Evolutionary conservation across 2,329 filamentous ascomycete genomes (phyloP).

Genomic region (Stachybotrys chlorohalonatus): DNA sequence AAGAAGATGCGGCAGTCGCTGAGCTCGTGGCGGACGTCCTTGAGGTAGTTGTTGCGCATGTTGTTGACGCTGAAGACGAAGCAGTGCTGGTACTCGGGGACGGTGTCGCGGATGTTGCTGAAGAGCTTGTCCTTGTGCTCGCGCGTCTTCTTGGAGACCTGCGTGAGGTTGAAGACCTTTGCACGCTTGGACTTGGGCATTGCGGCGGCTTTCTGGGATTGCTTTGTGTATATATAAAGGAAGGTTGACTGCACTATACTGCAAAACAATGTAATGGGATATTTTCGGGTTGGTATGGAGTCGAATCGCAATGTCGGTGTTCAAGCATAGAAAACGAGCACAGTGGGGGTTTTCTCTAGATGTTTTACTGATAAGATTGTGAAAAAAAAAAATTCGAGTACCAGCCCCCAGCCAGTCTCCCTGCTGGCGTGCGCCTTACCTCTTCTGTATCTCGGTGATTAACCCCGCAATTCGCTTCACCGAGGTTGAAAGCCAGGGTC

Average conservation of each 20-base stretch:
- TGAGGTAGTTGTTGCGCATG: conserved; percentile 96
- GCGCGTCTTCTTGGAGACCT: conserved; percentile 85
- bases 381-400: conserved; percentile 3
- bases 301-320: background rate
- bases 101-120: conserved; percentile 74
- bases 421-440: background rate
- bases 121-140: conserved; percentile 89
- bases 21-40: conserved; percentile 79
- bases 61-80: conserved; percentile 93
- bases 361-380: conserved; percentile 3
- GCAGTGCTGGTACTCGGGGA: conserved; percentile 80
- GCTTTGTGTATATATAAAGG: background rate
- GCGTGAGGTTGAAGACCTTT: conserved; percentile 80
- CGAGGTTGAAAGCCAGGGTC: background rate
- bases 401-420: background rate
- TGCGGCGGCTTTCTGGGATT: conserved; percentile 16
- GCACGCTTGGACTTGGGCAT: conserved; percentile 98
- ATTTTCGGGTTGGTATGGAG: background rate
- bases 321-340: conserved; percentile 1
- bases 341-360: background rate
- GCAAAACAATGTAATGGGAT: background rate
- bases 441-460: background rate
- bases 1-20: conserved; percentile 89
- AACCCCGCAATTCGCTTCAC: background rate
- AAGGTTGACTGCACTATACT: background rate